Percentiles rank a stretch among this genome's conserved stretches.
Evolutionary conservation across 2,329 filamentous ascomycete genomes (phyloP).

Genomic region (Aspergillus sp.): DNA sequence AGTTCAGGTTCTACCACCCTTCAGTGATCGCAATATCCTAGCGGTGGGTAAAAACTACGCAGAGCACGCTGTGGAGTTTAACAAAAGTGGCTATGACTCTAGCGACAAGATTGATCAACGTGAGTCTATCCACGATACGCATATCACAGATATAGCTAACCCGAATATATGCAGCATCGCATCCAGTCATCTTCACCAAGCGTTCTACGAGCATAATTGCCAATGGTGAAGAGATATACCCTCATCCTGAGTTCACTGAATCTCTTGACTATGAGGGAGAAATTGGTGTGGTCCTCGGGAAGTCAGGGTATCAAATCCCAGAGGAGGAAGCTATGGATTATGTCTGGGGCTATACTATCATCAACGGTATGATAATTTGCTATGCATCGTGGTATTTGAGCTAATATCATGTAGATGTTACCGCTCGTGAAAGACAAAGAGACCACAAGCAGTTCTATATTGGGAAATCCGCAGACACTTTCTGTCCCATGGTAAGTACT

Average conservation of each 20-base stretch:
- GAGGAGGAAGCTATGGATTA: constrained; percentile 44
- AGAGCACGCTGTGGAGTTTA: constrained; percentile 54
- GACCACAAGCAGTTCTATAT: constrained; percentile 58
- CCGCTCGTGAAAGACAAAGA: constrained; percentile 47
- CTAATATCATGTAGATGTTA: constrained; percentile 37
- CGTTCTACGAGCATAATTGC: constrained; percentile 49
- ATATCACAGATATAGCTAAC: not conserved
- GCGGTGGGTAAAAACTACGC: constrained; percentile 53
- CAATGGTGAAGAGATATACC: constrained; percentile 41
- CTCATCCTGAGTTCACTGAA: constrained; percentile 43
- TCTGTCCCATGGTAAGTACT: constrained; percentile 42
- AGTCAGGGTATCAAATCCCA: constrained; percentile 38
- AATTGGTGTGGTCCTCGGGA: constrained; percentile 50
- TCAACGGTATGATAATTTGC: constrained; percentile 30
- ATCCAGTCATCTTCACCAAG: constrained; percentile 53
- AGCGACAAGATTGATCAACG: constrained; percentile 48
- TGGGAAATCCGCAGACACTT: constrained; percentile 51
- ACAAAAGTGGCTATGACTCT: constrained; percentile 49
- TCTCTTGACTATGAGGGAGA: constrained; percentile 53
- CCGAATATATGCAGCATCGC: constrained; percentile 25
- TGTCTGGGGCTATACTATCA: constrained; percentile 53
- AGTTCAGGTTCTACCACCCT: constrained; percentile 42
- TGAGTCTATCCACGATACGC: not conserved
- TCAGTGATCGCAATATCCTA: constrained; percentile 47
- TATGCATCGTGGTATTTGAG: not conserved